Evolutionary conservation across 495 filamentous ascomycete genomes (phyloP), one percentile per base, ranked within the genome.

Genomic region (Aspergillus baeticus): DNA sequence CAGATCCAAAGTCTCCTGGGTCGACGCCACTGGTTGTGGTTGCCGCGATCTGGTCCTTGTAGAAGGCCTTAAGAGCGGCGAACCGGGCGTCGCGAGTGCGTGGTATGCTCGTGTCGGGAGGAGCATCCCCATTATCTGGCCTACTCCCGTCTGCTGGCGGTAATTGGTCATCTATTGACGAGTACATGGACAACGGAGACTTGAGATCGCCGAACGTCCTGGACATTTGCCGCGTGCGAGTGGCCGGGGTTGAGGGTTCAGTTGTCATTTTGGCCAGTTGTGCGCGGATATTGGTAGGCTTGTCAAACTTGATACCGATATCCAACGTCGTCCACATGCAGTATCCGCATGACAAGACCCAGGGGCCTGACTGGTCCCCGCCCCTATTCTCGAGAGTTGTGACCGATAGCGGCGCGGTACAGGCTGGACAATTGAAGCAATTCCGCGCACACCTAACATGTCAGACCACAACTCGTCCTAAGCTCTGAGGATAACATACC

Each of bases 361-460:
- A 98, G 0, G 90, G 87, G 0, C 86, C 87, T 70, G 71, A 41
- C 50, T 67, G n/a, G 60, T 64, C 54, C 68, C 68, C 20, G 66
- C 71, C 23, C 36, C 47, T 37, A 62, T 68, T 73, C 43, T 88
- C 86, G 55, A 90, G 69, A 18, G 83, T 81, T 51, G 80, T 88
- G 38, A 95, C 86, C 18, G 84, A 76, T 10, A 96, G 78, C 18
- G 89, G 88, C 2, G 90, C 83, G n/a, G 87, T 86, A 69, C 94
- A 98, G 54, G 88, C 73, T 1, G 94, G 95, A 62, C 94, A 98
- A 66, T 92, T 88, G 77, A 92, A 97, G 70, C 94, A 98, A 64
- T 90, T 96, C 57, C 94, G 82, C 15, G 90, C 90, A 65, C 94
- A 98, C 67, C 94, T 98, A 55, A 31, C 17, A 38, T 10, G 18